A percentile compares a stretch with the other conserved stretches of the same genome.
Conservation (phyloP, 345 rosid species). For the Citrus mangshanensis region DNA sequence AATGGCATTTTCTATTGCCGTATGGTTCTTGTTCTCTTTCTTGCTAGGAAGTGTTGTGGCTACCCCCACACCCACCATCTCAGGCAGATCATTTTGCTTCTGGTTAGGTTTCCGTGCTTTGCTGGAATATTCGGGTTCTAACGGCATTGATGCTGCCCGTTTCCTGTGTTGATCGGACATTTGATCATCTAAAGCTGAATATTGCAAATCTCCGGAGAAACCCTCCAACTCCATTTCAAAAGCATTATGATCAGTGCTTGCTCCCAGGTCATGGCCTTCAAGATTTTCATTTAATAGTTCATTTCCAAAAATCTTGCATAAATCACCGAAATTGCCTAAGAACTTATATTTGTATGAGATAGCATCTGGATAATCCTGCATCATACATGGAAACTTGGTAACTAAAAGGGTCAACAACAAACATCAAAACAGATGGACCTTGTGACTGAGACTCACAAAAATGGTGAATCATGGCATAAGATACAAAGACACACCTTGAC, state of each 20-base stretch:
- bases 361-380: constrained; percentile 69
- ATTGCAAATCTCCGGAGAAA: constrained; percentile 19
- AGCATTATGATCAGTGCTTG: constrained; percentile 24
- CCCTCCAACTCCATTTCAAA: constrained; percentile 29
- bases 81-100: constrained; percentile 25
- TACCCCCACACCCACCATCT: constrained; percentile 24
- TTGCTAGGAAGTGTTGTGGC: constrained; percentile 8
- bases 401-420: background rate
- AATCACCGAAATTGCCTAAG: constrained; percentile 37
- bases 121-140: constrained; percentile 14
- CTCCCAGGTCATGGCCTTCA: constrained; percentile 21
- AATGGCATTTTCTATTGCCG: constrained; percentile 41
- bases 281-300: constrained; percentile 25
- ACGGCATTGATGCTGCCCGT: constrained; percentile 22
- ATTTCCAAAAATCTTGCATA: constrained; percentile 48
- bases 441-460: background rate
- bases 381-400: constrained; percentile 3
- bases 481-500: constrained; percentile 39
- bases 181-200: constrained; percentile 17
- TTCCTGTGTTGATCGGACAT: constrained; percentile 39
- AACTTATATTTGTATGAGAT: constrained; percentile 45
- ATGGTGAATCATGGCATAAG: background rate
- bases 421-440: background rate
- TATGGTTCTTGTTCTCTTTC: constrained; percentile 22
- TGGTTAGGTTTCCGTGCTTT: constrained; percentile 44